Conservation (phyloP, 208 protist genomes). For the Crithidia fasciculata region DNA sequence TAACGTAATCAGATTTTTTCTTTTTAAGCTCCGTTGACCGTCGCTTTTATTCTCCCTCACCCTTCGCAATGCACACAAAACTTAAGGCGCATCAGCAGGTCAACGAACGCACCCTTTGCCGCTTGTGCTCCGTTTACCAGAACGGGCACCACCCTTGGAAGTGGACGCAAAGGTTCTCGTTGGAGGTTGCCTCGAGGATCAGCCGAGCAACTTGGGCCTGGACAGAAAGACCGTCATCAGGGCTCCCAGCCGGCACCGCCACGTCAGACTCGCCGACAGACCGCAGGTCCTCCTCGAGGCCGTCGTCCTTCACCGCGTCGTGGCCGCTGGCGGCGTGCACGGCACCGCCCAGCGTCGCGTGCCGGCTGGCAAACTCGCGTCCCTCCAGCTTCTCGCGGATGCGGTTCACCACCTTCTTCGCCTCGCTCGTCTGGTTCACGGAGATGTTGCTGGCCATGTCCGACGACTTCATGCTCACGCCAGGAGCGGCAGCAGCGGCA, state of each 20-base stretch:
- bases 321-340: slow-evolving; percentile 19
- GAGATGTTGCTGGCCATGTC: slow-evolving; percentile 27
- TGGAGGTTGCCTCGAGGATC: slow-evolving; percentile 97
- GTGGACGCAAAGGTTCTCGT: slow-evolving; percentile 98
- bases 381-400: slow-evolving; percentile 98
- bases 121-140: slow-evolving; percentile 81
- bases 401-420: slow-evolving; percentile 95
- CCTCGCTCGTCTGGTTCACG: slow-evolving; percentile 89
- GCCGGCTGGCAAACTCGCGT: slow-evolving; percentile 91
- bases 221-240: slow-evolving; percentile 74
- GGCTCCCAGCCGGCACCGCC: background rate
- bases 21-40: too few species aligned
- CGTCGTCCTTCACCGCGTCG: slow-evolving; percentile 1
- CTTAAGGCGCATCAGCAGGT: too few species aligned
- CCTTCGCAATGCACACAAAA: too few species aligned
- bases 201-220: slow-evolving; percentile 93
- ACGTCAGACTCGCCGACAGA: slow-evolving; percentile 2
- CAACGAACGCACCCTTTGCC: background rate
- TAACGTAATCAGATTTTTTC: too few species aligned
- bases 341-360: slow-evolving; percentile 13
- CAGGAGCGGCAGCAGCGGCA: background rate
- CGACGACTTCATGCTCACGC: slow-evolving; percentile 20
- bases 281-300: slow-evolving; percentile 4
- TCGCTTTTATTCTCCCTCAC: too few species aligned
- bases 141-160: slow-evolving; percentile 99